Evolutionary conservation across 2,329 filamentous ascomycete genomes (phyloP).

Genomic region (Exutisphaerella laricina): DNA sequence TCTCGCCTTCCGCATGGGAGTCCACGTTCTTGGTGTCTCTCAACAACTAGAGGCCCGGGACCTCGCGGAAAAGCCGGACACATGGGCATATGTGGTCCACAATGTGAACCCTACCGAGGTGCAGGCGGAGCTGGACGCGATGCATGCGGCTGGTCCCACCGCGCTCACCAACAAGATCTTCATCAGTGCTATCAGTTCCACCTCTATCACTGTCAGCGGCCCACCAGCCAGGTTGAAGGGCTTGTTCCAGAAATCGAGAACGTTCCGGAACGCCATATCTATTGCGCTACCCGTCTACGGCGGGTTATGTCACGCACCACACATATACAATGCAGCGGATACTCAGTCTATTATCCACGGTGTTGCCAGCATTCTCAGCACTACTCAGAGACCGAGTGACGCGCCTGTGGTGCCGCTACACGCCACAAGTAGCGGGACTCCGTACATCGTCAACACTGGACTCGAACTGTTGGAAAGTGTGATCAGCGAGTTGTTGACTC

Average conservation of each 20-base stretch:
- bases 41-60: constrained; percentile 35
- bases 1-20: constrained; percentile 44
- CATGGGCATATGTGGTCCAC: constrained; percentile 42
- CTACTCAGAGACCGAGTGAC: background rate
- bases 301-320: constrained; percentile 29
- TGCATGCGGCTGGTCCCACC: constrained; percentile 15
- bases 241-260: constrained; percentile 24
- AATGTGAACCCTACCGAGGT: constrained; percentile 31
- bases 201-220: constrained; percentile 30
- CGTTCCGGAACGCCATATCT: constrained; percentile 20
- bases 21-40: constrained; percentile 42
- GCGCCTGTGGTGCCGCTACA: background rate
- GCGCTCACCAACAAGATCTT: constrained; percentile 26
- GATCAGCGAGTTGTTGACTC: background rate
- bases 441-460: background rate
- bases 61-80: constrained; percentile 32
- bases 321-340: constrained; percentile 29
- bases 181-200: constrained; percentile 26
- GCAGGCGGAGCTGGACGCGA: constrained; percentile 37
- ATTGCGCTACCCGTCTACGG: constrained; percentile 28
- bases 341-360: constrained; percentile 19
- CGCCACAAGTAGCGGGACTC: background rate
- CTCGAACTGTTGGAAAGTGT: background rate
- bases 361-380: background rate
- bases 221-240: constrained; percentile 29